phyloP scores from a whole-genome alignment of 1,284 basidiomycete species.

The Cryptococcus neoformans region DNA sequence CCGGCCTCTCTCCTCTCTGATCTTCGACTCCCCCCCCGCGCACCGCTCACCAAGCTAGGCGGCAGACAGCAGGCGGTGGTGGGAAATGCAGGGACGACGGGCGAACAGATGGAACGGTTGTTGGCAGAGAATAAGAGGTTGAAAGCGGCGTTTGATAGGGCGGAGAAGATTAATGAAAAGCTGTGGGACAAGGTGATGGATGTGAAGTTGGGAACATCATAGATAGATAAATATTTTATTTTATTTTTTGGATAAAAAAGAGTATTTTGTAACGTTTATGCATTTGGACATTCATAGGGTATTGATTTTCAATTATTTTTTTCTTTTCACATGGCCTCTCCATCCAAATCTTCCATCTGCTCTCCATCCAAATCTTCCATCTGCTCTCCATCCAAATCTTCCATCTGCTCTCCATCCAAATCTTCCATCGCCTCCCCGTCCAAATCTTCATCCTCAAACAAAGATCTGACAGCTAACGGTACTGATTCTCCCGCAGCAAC shows the following conservation, averaged over 20 bases:
- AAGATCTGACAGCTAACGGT: too few relatives aligned
- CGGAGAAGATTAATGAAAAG: slow-evolving; percentile 77
- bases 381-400: slow-evolving; percentile 30
- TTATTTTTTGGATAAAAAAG: too few relatives aligned
- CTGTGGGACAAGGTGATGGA: slow-evolving; percentile 77
- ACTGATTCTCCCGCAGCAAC: too few relatives aligned
- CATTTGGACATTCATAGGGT: too few relatives aligned
- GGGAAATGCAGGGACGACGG: background rate
- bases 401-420: slow-evolving; percentile 44
- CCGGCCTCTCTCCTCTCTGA: slow-evolving; percentile 12
- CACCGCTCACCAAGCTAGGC: too few relatives aligned
- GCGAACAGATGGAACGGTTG: slow-evolving; percentile 56
- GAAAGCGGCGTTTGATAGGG: slow-evolving; percentile 67
- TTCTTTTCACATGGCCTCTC: background rate
- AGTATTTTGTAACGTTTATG: too few relatives aligned
- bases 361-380: slow-evolving; percentile 43
- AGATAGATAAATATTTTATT: too few relatives aligned
- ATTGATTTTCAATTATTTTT: too few relatives aligned
- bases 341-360: slow-evolving; percentile 38
- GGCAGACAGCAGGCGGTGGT: too few relatives aligned
- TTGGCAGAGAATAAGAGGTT: slow-evolving; percentile 66
- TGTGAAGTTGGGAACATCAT: too few relatives aligned
- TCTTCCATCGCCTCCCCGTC: slow-evolving; percentile 20
- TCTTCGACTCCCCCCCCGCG: slow-evolving; percentile 7
- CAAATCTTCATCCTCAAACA: slow-evolving; percentile 38